Evolutionary conservation across 108 stramenopile genomes (phyloP), one percentile per base, ranked within the genome.

Genomic region (Stephanodiscus triporus): DNA sequence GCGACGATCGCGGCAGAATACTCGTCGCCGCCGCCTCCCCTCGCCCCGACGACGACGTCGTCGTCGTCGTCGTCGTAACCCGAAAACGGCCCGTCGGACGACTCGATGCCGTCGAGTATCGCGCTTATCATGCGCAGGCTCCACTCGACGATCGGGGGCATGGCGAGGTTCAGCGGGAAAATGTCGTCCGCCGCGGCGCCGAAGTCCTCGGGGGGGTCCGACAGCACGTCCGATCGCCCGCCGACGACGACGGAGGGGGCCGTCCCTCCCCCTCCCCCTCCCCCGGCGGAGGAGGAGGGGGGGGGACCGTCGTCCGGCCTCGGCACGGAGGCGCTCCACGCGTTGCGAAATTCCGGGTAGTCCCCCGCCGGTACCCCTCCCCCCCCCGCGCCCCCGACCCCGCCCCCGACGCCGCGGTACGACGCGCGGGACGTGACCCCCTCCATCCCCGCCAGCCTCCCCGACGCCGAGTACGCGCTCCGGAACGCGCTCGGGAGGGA

Each of bases 61-160:
- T 5, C 32, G 32, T 5, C 32, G 4, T 34, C 32, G 4, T 4
- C 32, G 32, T 34, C n/a, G n/a, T n/a, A n/a, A n/a, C 32, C 32
- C 32, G 32, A 34, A 34, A 2, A 5, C 32, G 72, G 68, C 17
- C 79, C 79, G 58, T 68, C 73, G 55, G 58, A 37, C 23, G 67
- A 68, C 57, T 82, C 81, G 49, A 82, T 68, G 37, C 67, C 77
- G 55, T 78, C 81, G 7, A 82, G 37, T 30, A 82, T 49, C 16
- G 69, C 62, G 32, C 73, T 75, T 37, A 82, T 75, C 77, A 82
- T 78, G 43, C 81, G 64, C 23, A 82, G 53, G 63, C 77, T 82
- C 77, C 77, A 82, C 43, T 82, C 77, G 10, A 78, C 81, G 4
- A 82, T 76, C 6, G 81, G 81, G 6, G 81, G 81, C 77, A 82